Conservation (phyloP, 345 rosid species). For the Eucalyptus polyanthemos region DNA sequence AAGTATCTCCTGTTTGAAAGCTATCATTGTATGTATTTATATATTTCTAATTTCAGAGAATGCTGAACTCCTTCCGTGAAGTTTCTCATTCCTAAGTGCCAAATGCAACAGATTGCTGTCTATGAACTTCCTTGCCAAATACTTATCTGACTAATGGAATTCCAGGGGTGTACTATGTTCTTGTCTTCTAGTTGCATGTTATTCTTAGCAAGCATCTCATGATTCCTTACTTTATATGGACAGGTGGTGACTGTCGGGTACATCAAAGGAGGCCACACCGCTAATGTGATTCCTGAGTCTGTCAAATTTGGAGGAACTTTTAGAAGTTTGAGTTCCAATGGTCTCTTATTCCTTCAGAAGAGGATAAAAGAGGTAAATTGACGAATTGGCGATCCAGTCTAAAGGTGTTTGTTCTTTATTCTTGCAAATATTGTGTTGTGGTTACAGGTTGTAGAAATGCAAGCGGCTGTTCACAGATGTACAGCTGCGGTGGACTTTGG, state of each 20-base stretch:
- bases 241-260: constrained; percentile 62
- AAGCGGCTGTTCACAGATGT: constrained; percentile 52
- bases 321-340: constrained; percentile 43
- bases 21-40: background rate
- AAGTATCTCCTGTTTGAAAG: background rate
- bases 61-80: background rate
- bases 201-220: background rate
- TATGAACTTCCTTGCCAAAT: background rate
- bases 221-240: background rate
- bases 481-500: constrained; percentile 36
- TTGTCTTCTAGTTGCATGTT: background rate
- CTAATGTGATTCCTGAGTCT: constrained; percentile 43
- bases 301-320: constrained; percentile 53
- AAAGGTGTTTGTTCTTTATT: background rate
- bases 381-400: background rate
- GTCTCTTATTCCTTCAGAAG: constrained; percentile 34
- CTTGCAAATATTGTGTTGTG: background rate
- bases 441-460: constrained; percentile 43
- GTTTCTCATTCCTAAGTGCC: background rate
- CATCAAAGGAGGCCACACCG: constrained; percentile 48
- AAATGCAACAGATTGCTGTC: background rate
- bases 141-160: background rate
- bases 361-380: constrained; percentile 35
- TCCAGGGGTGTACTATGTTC: background rate
- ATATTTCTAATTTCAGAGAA: background rate